These are phyloP conservation scores for Kernera saxatilis DNA, from an alignment of 345 rosid genomes.

Conservation along the genomic window DNA sequence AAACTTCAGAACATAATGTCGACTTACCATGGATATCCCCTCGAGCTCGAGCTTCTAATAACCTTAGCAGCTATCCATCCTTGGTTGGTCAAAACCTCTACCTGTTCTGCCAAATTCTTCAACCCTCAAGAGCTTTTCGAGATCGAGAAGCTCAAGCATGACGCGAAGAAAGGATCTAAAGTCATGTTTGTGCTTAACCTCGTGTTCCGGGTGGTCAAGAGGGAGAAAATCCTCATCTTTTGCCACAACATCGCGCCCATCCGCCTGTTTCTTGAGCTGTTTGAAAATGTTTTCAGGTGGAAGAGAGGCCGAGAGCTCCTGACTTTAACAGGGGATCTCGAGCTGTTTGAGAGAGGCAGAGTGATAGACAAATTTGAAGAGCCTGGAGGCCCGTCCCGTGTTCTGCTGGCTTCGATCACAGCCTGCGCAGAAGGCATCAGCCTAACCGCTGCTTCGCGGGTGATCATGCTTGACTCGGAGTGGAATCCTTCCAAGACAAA, in stretches of 20 bases:
- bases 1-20: constrained; percentile 66
- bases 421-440: constrained; percentile 97
- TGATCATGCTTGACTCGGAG: constrained; percentile 68
- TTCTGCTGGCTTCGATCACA: constrained; percentile 76
- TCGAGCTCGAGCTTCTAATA: constrained; percentile 77
- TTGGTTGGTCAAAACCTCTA: constrained; percentile 61
- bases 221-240: constrained; percentile 74
- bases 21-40: constrained; percentile 58
- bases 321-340: constrained; percentile 77
- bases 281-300: constrained; percentile 68
- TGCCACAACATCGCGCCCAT: constrained; percentile 98
- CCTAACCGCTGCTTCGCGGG: constrained; percentile 87
- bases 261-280: constrained; percentile 52
- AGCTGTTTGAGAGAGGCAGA: constrained; percentile 82
- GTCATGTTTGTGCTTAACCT: constrained; percentile 91
- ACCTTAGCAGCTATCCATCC: constrained; percentile 93
- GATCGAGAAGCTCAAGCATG: constrained; percentile 54
- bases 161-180: constrained; percentile 69
- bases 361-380: constrained; percentile 85
- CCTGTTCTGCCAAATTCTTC: constrained; percentile 60
- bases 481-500: constrained; percentile 97
- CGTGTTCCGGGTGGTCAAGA: constrained; percentile 58
- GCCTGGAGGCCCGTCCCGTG: constrained; percentile 49
- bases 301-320: constrained; percentile 67
- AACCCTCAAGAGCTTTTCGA: constrained; percentile 35